Evolutionary conservation across 2,329 filamentous ascomycete species (phyloP).

Genomic region (Stagonosporopsis rhizophila): DNA sequence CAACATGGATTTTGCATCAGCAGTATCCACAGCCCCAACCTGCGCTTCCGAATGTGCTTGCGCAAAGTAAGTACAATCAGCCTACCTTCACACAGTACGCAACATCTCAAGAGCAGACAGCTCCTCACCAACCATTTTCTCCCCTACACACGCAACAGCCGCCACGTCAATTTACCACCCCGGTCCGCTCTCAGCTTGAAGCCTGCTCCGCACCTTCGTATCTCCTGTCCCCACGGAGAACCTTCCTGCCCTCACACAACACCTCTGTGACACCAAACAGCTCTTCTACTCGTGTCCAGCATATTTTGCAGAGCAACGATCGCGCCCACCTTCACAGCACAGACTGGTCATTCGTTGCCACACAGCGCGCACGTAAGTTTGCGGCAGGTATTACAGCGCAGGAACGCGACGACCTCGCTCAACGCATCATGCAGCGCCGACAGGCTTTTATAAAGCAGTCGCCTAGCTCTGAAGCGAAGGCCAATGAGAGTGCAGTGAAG

Average conservation of each 20-base stretch:
- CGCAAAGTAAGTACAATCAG: background rate
- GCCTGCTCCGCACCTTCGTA: background rate
- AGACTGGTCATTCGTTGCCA: constrained; percentile 2
- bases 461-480: background rate
- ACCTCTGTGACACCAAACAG: background rate
- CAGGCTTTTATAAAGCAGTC: background rate
- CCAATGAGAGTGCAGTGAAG: background rate
- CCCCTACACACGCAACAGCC: background rate
- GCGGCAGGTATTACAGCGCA: background rate
- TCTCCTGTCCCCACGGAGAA: background rate
- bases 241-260: background rate
- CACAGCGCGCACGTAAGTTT: constrained; percentile 1
- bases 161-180: background rate
- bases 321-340: background rate
- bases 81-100: background rate
- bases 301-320: background rate
- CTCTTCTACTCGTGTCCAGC: background rate
- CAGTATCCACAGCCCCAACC: background rate
- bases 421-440: background rate
- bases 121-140: background rate
- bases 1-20: background rate
- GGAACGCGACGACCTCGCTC: background rate
- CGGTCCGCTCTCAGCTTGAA: background rate
- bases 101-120: background rate
- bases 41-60: background rate